phyloP scores from a whole-genome alignment of 2,329 filamentous ascomycete genomes.

The Phaeophleospora eucalypticola region DNA sequence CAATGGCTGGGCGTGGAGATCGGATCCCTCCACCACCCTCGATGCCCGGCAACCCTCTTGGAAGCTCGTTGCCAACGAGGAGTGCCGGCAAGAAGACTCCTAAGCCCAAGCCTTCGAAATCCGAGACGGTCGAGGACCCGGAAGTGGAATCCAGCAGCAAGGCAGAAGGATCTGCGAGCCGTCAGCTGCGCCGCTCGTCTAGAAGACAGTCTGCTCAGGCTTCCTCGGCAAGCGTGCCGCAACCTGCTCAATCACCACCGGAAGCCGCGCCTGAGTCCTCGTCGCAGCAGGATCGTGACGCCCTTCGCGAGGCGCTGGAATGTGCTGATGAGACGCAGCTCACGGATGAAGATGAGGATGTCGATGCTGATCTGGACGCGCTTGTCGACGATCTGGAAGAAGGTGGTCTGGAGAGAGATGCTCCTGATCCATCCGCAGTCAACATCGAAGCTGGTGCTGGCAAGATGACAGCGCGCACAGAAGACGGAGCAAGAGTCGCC shows the following conservation, averaged over 20 bases:
- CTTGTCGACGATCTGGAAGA: constrained; percentile 90
- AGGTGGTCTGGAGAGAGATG: constrained; percentile 68
- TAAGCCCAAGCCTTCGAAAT: constrained; percentile 22
- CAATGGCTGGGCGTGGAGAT: constrained; percentile 55
- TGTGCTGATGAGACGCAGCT: constrained; percentile 89
- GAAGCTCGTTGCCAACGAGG: constrained; percentile 27
- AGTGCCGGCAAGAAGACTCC: constrained; percentile 22
- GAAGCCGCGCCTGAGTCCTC: constrained; percentile 41
- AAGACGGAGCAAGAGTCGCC: constrained; percentile 81
- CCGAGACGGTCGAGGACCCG: constrained; percentile 19
- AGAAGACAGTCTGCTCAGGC: constrained; percentile 29
- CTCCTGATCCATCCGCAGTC: constrained; percentile 79
- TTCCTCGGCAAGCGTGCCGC: constrained; percentile 16
- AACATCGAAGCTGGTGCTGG: constrained; percentile 87
- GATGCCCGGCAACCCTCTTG: constrained; percentile 24
- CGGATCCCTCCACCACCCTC: constrained; percentile 31
- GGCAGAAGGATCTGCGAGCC: constrained; percentile 19
- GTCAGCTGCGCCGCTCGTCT: constrained; percentile 31
- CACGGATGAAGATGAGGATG: constrained; percentile 56
- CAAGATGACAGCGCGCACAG: constrained; percentile 84
- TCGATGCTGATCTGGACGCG: constrained; percentile 65
- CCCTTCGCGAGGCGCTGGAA: constrained; percentile 68
- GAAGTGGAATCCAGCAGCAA: constrained; percentile 12
- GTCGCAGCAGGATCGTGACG: constrained; percentile 43
- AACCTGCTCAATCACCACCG: constrained; percentile 7